A percentile compares a stretch with the other conserved stretches of the same genome.
Evolutionary conservation across 73 alveolate genomes (phyloP).

Genomic region (Paramecium octaurelia): DNA sequence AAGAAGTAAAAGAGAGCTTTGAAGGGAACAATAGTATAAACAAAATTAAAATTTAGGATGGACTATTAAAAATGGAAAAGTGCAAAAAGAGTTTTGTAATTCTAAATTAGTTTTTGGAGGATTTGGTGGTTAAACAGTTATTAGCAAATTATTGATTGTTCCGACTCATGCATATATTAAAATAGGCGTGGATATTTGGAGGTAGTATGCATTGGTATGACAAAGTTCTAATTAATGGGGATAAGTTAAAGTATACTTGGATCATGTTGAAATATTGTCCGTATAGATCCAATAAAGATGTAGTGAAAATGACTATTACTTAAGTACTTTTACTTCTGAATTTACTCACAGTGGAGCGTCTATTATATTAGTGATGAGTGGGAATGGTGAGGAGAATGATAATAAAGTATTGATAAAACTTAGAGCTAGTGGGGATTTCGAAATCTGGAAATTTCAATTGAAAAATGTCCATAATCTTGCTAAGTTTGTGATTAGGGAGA

Average conservation of each 20-base stretch:
- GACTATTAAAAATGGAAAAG: background rate
- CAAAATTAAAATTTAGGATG: background rate
- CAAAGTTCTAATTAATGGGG: background rate
- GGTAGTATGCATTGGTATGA: background rate
- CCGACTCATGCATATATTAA: background rate
- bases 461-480: background rate
- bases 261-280: background rate
- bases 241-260: background rate
- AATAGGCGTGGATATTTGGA: background rate
- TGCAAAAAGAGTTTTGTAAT: background rate
- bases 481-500: background rate
- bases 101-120: background rate
- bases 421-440: background rate
- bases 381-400: background rate
- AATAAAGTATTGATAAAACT: background rate
- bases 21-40: background rate
- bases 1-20: background rate
- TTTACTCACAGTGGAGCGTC: background rate
- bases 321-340: background rate
- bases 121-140: background rate
- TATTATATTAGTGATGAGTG: background rate
- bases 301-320: background rate
- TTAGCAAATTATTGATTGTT: background rate
- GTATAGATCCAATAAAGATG: background rate
- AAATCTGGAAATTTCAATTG: background rate